A percentile compares a stretch with the other conserved stretches of the same genome.
phyloP scores from a whole-genome alignment of 345 rosid species.

The Bruguiera gymnorhiza region DNA sequence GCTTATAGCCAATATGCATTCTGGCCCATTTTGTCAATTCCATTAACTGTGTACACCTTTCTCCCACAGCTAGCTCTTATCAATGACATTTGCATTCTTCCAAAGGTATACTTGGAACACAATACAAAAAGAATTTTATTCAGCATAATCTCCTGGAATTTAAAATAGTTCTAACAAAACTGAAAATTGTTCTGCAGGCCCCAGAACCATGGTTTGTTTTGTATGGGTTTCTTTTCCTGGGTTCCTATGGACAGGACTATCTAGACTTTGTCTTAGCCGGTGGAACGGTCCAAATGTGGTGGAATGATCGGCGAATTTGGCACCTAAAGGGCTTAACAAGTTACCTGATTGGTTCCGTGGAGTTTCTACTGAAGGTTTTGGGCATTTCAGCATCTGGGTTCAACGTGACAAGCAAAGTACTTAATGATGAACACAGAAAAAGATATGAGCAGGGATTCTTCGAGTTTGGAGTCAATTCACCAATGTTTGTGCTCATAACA shows the following conservation, averaged over 20 bases:
- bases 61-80: slow-evolving; percentile 66
- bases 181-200: slow-evolving; percentile 28
- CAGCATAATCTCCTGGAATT: slow-evolving; percentile 3
- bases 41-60: slow-evolving; percentile 44
- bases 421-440: slow-evolving; percentile 46
- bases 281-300: slow-evolving; percentile 59
- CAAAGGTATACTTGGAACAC: slow-evolving; percentile 34
- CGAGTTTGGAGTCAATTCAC: slow-evolving; percentile 55
- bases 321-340: slow-evolving; percentile 47
- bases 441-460: slow-evolving; percentile 52
- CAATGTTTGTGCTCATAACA: slow-evolving; percentile 47
- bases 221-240: slow-evolving; percentile 54
- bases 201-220: slow-evolving; percentile 60
- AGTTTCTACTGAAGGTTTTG: slow-evolving; percentile 41
- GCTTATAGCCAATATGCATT: slow-evolving; percentile 39
- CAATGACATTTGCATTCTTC: slow-evolving; percentile 43
- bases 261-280: slow-evolving; percentile 37
- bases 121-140: not conserved
- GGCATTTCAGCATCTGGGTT: slow-evolving; percentile 50
- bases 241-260: slow-evolving; percentile 53
- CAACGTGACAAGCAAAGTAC: slow-evolving; percentile 56
- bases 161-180: not conserved
- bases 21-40: slow-evolving; percentile 53
- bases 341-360: slow-evolving; percentile 34
- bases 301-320: slow-evolving; percentile 71